Evolutionary conservation across 2,329 filamentous ascomycete species (phyloP).

Genomic region (Blumeriella jaapii): DNA sequence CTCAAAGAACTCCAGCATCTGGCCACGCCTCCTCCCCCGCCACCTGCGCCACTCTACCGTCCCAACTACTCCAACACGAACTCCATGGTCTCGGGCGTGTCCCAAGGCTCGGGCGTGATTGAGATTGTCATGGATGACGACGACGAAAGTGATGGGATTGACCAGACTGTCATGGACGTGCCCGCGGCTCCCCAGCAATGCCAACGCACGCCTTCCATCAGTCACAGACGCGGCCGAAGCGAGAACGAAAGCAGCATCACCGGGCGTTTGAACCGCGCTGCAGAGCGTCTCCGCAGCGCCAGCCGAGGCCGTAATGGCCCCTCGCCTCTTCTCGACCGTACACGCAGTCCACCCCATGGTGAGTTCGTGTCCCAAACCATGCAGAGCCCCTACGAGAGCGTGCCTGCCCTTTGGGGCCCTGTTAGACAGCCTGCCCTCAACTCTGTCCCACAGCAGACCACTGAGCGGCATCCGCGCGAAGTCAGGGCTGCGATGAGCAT

Average conservation of each 20-base stretch:
- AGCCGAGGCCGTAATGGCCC: constrained; percentile 40
- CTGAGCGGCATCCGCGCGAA: constrained; percentile 26
- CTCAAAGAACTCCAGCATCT: constrained; percentile 53
- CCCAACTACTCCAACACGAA: constrained; percentile 23
- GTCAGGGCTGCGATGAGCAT: constrained; percentile 23
- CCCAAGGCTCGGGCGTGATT: constrained; percentile 44
- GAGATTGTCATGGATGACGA: constrained; percentile 56
- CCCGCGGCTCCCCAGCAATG: constrained; percentile 30
- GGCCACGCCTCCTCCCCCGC: constrained; percentile 48
- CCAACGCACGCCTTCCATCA: constrained; percentile 19
- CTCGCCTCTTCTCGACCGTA: constrained; percentile 14
- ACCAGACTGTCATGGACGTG: constrained; percentile 10
- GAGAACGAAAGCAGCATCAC: constrained; percentile 39
- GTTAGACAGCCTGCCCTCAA: constrained; percentile 7
- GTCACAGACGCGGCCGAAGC: constrained; percentile 47
- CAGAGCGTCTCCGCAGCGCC: constrained; percentile 47
- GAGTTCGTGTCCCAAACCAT: constrained; percentile 6
- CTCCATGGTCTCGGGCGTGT: constrained; percentile 29
- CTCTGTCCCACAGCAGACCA: constrained; percentile 6
- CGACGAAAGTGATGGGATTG: constrained; percentile 18
- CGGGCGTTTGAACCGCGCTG: constrained; percentile 43
- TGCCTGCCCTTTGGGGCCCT: constrained; percentile 17
- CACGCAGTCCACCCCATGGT: constrained; percentile 15
- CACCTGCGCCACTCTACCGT: constrained; percentile 45
- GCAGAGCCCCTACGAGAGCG: constrained; percentile 26